phyloP scores from a whole-genome alignment of 768 basidiomycete genomes.

The Leccinum sublutescens region DNA sequence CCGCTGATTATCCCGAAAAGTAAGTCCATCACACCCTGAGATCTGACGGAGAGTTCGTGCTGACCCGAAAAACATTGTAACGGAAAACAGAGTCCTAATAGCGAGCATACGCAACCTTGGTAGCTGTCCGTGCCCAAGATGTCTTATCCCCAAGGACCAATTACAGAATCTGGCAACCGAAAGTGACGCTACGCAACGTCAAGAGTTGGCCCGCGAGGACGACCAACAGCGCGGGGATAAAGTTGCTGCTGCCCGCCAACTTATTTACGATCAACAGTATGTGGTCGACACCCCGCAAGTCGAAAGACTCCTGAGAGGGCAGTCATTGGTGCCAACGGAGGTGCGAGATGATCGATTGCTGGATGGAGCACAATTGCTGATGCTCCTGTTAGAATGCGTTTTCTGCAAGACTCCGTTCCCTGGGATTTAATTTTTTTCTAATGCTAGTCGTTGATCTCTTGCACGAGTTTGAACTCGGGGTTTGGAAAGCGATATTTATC shows the following conservation, averaged over 20 bases:
- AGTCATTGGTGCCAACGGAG: background rate
- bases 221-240: background rate
- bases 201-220: background rate
- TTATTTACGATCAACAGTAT: background rate
- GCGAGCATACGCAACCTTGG: background rate
- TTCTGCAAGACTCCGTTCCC: background rate
- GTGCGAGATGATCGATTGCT: background rate
- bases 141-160: background rate
- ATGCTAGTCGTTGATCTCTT: too few relatives aligned
- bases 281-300: background rate
- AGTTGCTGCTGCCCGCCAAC: background rate
- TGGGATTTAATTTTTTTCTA: background rate
- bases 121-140: background rate
- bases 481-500: too few relatives aligned
- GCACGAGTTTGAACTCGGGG: too few relatives aligned
- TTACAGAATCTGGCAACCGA: background rate
- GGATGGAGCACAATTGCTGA: background rate
- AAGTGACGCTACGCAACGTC: background rate
- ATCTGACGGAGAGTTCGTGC: too few relatives aligned
- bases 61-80: too few relatives aligned
- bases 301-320: background rate
- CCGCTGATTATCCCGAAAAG: too few relatives aligned
- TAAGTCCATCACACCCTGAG: background rate
- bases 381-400: background rate
- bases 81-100: background rate